These are phyloP conservation scores for Tetrahymena thermophila DNA, from an alignment of 73 alveolate genomes.

Conservation along the genomic window DNA sequence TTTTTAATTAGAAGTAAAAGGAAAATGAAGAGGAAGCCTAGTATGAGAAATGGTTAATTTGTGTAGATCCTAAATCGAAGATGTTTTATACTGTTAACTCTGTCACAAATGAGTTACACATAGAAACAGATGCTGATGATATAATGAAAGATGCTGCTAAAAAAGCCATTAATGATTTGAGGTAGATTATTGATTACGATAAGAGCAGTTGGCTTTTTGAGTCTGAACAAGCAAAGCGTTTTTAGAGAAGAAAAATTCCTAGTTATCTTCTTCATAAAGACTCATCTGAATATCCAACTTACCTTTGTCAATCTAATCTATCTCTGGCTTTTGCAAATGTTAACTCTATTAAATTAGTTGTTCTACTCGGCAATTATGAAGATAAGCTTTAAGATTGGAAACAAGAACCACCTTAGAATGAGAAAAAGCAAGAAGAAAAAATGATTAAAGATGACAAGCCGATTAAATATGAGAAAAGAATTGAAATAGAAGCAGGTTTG, in stretches of 20 bases:
- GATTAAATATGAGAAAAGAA: conserved; percentile 4
- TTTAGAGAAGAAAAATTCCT: conserved; percentile 35
- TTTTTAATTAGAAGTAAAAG: not conserved
- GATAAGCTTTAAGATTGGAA: conserved; percentile 3
- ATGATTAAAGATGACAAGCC: not conserved
- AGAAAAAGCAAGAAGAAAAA: not conserved
- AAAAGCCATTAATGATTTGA: not conserved
- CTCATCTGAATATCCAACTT: conserved; percentile 38
- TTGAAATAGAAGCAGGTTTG: conserved; percentile 33
- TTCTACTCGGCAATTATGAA: conserved; percentile 50
- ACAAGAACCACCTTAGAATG: not conserved
- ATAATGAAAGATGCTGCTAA: not conserved
- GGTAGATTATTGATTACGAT: not conserved
- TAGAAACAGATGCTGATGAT: not conserved
- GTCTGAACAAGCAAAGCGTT: conserved; percentile 17
- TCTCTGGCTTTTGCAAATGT: conserved; percentile 70
- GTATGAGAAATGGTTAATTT: conserved; percentile 7
- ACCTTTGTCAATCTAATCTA: conserved; percentile 35
- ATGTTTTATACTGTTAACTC: not conserved
- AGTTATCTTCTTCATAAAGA: conserved; percentile 37
- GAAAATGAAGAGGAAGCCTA: not conserved
- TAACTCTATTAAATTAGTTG: conserved; percentile 51
- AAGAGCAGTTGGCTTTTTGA: conserved; percentile 38
- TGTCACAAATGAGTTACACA: not conserved
- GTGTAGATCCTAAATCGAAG: not conserved